These are phyloP conservation scores for Leptographium wingfieldii DNA, from an alignment of 2,329 filamentous ascomycete genomes.

Conservation along the genomic window DNA sequence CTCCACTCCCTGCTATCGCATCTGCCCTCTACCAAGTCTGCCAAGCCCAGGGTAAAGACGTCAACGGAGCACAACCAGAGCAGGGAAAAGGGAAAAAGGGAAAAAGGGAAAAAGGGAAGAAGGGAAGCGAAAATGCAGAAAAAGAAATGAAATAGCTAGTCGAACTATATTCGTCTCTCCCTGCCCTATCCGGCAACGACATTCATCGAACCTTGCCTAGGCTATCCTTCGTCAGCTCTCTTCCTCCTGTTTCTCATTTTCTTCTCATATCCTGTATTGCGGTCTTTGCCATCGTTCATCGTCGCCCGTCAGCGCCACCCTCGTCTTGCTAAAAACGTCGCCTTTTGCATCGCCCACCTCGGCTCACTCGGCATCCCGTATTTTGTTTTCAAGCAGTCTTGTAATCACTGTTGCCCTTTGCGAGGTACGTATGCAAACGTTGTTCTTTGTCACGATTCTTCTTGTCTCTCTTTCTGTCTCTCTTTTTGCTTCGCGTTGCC, in stretches of 20 bases:
- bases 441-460: neutral
- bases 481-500: neutral
- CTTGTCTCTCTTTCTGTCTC: neutral
- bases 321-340: neutral
- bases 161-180: neutral
- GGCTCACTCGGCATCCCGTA: too few species aligned
- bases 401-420: neutral
- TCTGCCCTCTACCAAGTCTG: neutral
- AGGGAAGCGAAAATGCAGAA: neutral
- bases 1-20: neutral
- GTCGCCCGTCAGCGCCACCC: neutral
- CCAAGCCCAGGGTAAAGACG: neutral
- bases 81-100: neutral
- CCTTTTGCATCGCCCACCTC: too few species aligned
- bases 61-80: neutral
- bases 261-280: neutral
- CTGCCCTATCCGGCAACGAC: neutral
- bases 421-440: too few species aligned
- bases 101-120: neutral
- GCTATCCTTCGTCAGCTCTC: neutral
- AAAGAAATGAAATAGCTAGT: neutral
- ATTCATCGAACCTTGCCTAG: neutral
- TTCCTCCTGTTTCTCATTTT: neutral
- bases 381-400: neutral
- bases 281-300: neutral